Percentiles rank a stretch among this genome's conserved stretches.
Conservation (phyloP, 2,329 filamentous ascomycete species). For the Neurospora sp. region DNA sequence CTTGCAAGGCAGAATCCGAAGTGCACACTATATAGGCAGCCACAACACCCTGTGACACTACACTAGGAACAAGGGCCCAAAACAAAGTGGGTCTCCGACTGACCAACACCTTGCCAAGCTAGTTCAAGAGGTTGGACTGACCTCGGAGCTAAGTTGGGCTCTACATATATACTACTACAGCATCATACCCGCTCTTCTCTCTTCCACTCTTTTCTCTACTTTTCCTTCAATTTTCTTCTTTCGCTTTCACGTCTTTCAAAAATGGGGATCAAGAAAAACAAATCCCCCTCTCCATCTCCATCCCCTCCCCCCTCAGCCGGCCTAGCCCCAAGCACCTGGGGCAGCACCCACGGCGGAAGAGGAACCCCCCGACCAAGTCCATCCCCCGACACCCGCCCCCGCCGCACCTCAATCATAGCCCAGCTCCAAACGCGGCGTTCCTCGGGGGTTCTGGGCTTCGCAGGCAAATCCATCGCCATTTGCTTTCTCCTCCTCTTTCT, state of each 20-base stretch:
- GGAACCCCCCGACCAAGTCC: background rate
- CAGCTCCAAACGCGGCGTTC: background rate
- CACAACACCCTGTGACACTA: too few species aligned
- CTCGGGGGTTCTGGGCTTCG: background rate
- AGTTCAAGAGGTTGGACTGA: background rate
- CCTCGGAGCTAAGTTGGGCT: background rate
- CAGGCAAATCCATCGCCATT: background rate
- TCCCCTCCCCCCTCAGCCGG: background rate
- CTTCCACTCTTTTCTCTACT: too few species aligned
- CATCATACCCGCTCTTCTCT: too few species aligned
- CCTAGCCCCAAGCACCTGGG: background rate
- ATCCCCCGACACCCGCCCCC: background rate
- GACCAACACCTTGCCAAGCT: background rate
- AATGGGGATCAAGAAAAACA: too few species aligned
- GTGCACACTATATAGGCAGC: too few species aligned
- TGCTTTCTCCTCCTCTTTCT: background rate
- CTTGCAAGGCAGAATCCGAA: too few species aligned
- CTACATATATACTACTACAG: too few species aligned
- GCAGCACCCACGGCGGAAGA: background rate
- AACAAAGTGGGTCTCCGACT: background rate
- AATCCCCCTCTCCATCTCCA: background rate
- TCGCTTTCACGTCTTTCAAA: too few species aligned
- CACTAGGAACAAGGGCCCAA: background rate
- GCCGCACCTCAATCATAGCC: background rate
- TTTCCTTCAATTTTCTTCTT: too few species aligned